A percentile compares a stretch with the other conserved stretches of the same genome.
Conservation (phyloP, 768 basidiomycete genomes). For the Tephrocybe sp. region DNA sequence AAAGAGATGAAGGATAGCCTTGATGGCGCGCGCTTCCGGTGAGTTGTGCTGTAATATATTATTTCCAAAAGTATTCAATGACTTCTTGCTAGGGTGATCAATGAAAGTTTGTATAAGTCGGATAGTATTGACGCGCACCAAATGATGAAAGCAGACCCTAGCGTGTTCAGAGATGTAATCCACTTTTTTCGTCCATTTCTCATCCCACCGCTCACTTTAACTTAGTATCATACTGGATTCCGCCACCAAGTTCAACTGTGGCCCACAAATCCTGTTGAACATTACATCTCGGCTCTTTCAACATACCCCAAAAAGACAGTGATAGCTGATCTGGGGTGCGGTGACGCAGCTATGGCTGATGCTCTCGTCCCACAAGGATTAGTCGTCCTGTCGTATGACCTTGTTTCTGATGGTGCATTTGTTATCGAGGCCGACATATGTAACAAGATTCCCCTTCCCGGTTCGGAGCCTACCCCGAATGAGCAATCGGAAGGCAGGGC, state of each 20-base stretch:
- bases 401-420: conserved; percentile 69
- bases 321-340: conserved; percentile 93
- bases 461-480: conserved; percentile 50
- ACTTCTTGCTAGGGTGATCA: conserved; percentile 63
- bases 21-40: conserved; percentile 89
- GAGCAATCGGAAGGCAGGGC: conserved; percentile 51
- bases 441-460: conserved; percentile 77
- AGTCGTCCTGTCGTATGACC: conserved; percentile 75
- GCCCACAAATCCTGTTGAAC: conserved; percentile 91
- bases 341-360: conserved; percentile 86
- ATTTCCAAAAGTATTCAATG: neutral
- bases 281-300: conserved; percentile 68
- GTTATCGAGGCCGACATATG: conserved; percentile 93
- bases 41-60: conserved; percentile 15
- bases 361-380: conserved; percentile 66
- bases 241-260: conserved; percentile 87
- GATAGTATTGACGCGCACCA: conserved; percentile 68
- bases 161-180: conserved; percentile 77
- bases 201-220: neutral
- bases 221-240: conserved; percentile 92
- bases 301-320: conserved; percentile 64
- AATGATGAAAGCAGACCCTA: conserved; percentile 84
- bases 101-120: conserved; percentile 90
- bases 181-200: conserved; percentile 3
- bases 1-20: conserved; percentile 73